Evolutionary conservation across 2,329 filamentous ascomycete species (phyloP), one percentile per base, ranked within the genome.

Genomic region (Pseudogymnoascus sp.): DNA sequence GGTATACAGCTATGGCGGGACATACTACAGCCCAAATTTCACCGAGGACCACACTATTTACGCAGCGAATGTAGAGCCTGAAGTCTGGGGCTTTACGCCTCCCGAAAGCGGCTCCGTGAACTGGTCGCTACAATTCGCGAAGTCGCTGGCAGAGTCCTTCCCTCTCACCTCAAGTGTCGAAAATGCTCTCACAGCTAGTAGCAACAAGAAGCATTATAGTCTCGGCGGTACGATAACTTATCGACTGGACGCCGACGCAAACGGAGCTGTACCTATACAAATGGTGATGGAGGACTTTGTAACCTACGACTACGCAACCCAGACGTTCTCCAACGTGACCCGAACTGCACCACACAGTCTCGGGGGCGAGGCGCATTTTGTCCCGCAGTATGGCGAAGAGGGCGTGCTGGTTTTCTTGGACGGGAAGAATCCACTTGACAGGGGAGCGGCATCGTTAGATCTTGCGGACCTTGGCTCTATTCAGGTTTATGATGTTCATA

Each of bases 321-420:
- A 47, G 17, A 36, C 26, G 15, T 66, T 59, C 61, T 62, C 17
- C 19, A 66, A 66, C 42, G 17, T 38, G 21, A 38, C 64, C 38
- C 13, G 50, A 33, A 13, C 47, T 40, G 15, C 21, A 50, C 21
- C 33, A 31, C 26, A 62, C 23, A 28, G 23, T 66, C 13, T 59
- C 38, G 21, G 8, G 42, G 65, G 65, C 6, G 57, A 63, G 42
- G 50, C 53, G 13, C 50, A 65, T 5, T 65, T 60, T 31, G 60
- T 66, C 23, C 61, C 64, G 11, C 53, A 33, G 17, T 66, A 63
- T 62, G 65, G 65, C 17, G 31, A 65, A 19, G 38, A 63, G n/a
- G 65, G 65, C 11, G 60, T 66, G 15, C 19, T 66, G 11, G 10
- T 66, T 36, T 66, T 65, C 36, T 35, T 66, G n/a, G 65, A 61